Percentiles rank a stretch among this genome's conserved stretches.
phyloP scores from a whole-genome alignment of 164 flowering plant species.

The Nelumbo lutea region DNA sequence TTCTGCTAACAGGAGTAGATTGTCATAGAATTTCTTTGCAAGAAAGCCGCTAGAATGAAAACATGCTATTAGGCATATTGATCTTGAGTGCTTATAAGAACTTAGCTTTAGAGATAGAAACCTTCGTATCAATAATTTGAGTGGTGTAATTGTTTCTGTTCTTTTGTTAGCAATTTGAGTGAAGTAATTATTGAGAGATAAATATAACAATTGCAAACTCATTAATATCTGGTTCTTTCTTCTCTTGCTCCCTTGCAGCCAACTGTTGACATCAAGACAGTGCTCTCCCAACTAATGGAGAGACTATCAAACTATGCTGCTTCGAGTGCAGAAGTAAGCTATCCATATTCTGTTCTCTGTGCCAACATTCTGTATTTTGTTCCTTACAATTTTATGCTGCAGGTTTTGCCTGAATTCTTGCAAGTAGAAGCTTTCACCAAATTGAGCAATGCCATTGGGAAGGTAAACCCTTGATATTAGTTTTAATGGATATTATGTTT shows the following conservation, averaged over 20 bases:
- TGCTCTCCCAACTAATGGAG: slow-evolving; percentile 88
- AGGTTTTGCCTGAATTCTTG: slow-evolving; percentile 89
- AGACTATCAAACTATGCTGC: slow-evolving; percentile 94
- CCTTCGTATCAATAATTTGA: no score
- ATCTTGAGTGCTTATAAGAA: no score
- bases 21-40: no score
- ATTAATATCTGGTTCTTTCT: not conserved
- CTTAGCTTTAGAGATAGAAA: no score
- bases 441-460: slow-evolving; percentile 86
- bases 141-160: no score
- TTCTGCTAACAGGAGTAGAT: no score
- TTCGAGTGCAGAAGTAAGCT: slow-evolving; percentile 64
- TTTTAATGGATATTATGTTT: not conserved
- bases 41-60: no score
- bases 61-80: no score
- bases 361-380: slow-evolving; percentile 4
- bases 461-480: slow-evolving; percentile 41
- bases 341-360: slow-evolving; percentile 2
- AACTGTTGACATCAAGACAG: slow-evolving; percentile 89
- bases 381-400: slow-evolving; percentile 19
- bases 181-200: no score
- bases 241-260: slow-evolving; percentile 43
- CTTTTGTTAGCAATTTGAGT: no score
- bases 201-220: no score
- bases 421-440: slow-evolving; percentile 97